phyloP scores from a whole-genome alignment of 2,329 filamentous ascomycete species.

The Hortaea werneckii region DNA sequence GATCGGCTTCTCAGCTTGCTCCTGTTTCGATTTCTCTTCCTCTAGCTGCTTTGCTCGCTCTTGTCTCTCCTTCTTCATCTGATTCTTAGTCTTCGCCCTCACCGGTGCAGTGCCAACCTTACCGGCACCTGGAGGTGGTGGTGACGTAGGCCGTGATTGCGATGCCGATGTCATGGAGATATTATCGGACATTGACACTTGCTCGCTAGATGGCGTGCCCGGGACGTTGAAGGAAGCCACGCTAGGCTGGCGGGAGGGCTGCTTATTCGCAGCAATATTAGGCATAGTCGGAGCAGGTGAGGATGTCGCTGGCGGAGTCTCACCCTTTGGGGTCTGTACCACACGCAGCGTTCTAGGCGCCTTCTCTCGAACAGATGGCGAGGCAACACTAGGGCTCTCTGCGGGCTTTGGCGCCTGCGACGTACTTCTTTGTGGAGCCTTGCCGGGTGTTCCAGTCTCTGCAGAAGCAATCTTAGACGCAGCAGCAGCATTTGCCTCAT shows the following conservation, averaged over 20 bases:
- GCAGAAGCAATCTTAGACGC: constrained; percentile 7
- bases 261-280: constrained; percentile 21
- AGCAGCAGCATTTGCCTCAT: constrained; percentile 5
- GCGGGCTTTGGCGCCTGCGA: constrained; percentile 45
- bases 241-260: constrained; percentile 42
- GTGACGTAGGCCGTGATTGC: constrained; percentile 61
- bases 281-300: constrained; percentile 28
- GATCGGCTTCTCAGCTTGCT: constrained; percentile 36
- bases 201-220: constrained; percentile 64
- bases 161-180: constrained; percentile 65
- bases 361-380: constrained; percentile 32
- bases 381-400: constrained; percentile 41
- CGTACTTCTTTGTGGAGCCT: constrained; percentile 10
- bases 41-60: constrained; percentile 36
- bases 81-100: constrained; percentile 63
- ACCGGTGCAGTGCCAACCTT: constrained; percentile 60
- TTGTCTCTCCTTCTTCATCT: constrained; percentile 58
- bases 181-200: constrained; percentile 56
- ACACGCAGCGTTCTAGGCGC: constrained; percentile 60
- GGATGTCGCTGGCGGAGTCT: constrained; percentile 38
- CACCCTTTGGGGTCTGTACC: constrained; percentile 55
- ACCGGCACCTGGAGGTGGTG: constrained; percentile 42
- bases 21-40: constrained; percentile 36
- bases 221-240: constrained; percentile 52
- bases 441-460: constrained; percentile 24